A percentile compares a stretch with the other conserved stretches of the same genome.
Conservation (phyloP, 2,329 filamentous ascomycete species). For the Aureobasidium sp. region DNA sequence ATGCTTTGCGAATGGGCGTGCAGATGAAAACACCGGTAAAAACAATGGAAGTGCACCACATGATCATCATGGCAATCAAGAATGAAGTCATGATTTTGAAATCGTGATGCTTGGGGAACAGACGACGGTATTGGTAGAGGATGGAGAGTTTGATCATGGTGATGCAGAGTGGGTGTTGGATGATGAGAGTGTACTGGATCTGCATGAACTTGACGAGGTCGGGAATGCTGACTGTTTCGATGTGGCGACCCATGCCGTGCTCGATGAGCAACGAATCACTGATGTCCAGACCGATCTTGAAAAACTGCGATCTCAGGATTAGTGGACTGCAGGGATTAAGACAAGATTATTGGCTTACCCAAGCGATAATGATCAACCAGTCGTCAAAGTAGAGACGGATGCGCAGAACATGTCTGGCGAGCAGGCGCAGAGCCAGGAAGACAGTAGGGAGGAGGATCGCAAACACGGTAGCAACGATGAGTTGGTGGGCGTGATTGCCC, state of each 20-base stretch:
- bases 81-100: conserved; percentile 12
- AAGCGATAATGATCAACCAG: conserved; percentile 14
- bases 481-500: neutral
- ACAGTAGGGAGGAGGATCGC: conserved; percentile 11
- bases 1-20: conserved; percentile 12
- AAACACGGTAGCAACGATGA: conserved; percentile 13
- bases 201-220: conserved; percentile 10
- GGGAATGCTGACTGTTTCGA: neutral
- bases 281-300: conserved; percentile 15
- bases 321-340: neutral
- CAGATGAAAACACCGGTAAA: conserved; percentile 15
- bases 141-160: conserved; percentile 15
- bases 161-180: conserved; percentile 14
- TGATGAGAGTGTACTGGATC: conserved; percentile 12
- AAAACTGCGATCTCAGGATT: neutral
- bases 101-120: conserved; percentile 11
- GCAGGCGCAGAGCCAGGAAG: conserved; percentile 11
- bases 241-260: conserved; percentile 13
- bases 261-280: conserved; percentile 13
- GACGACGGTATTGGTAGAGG: conserved; percentile 15
- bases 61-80: conserved; percentile 11
- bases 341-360: neutral
- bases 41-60: conserved; percentile 13
- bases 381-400: conserved; percentile 14
- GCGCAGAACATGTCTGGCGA: conserved; percentile 12